Conservation (phyloP, 2,329 filamentous ascomycete species). For the Botrytis hyacinthi region DNA sequence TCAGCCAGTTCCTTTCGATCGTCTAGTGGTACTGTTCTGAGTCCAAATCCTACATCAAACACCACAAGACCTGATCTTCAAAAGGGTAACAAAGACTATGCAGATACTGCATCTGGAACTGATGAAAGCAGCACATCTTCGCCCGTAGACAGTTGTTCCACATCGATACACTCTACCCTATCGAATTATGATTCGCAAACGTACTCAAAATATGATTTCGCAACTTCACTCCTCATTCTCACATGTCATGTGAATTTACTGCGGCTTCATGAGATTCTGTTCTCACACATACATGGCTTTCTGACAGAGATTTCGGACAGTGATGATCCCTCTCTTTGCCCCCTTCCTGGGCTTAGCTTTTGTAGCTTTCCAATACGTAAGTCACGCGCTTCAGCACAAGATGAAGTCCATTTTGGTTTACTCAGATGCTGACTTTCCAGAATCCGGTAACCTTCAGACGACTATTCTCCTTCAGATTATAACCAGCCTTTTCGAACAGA, state of each 20-base stretch:
- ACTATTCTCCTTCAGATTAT: neutral
- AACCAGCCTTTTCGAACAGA: neutral
- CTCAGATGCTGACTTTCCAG: neutral
- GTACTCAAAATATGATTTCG: neutral
- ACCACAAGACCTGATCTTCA: neutral
- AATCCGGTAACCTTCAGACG: neutral
- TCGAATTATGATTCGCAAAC: neutral
- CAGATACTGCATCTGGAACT: neutral
- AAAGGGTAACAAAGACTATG: neutral
- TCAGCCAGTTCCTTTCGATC: neutral
- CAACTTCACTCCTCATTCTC: neutral
- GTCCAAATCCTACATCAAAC: neutral
- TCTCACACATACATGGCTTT: neutral
- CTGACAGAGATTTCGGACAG: neutral
- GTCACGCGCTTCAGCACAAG: neutral
- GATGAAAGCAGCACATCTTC: neutral
- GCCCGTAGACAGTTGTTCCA: too few relatives aligned
- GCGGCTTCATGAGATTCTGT: neutral
- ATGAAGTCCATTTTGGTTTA: neutral
- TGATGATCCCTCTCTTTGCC: neutral
- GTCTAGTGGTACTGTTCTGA: neutral
- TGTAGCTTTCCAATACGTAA: neutral
- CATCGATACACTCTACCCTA: neutral
- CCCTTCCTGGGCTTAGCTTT: neutral
- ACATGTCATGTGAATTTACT: neutral